These are phyloP conservation scores for Ustilago sp. DNA, from an alignment of 1,284 basidiomycete genomes.

Conservation along the genomic window DNA sequence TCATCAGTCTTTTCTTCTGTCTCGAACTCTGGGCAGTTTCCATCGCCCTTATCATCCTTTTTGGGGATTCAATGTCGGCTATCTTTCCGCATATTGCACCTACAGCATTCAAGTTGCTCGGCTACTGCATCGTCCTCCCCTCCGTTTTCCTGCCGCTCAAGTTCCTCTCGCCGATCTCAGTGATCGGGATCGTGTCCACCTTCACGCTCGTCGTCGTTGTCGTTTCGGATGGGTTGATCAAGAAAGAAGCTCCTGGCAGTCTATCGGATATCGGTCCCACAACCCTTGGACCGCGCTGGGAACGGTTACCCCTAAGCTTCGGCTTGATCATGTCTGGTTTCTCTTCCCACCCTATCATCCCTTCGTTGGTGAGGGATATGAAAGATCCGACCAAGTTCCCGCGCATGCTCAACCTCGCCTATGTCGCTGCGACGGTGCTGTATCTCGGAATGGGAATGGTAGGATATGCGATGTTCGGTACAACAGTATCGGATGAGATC, in stretches of 20 bases:
- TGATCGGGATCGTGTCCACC: conserved; percentile 70
- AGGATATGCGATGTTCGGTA: conserved; percentile 82
- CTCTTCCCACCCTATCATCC: conserved; percentile 91
- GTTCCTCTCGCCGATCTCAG: conserved; percentile 62
- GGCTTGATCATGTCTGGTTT: conserved; percentile 98
- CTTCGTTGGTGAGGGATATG: conserved; percentile 91
- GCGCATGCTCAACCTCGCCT: conserved; percentile 86
- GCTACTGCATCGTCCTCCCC: conserved; percentile 57
- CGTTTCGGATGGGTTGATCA: conserved; percentile 84
- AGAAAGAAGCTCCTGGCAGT: conserved; percentile 83
- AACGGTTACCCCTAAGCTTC: conserved; percentile 75
- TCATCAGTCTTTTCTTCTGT: conserved; percentile 65
- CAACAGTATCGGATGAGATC: conserved; percentile 77
- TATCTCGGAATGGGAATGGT: conserved; percentile 84
- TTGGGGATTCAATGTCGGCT: conserved; percentile 62
- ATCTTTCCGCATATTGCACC: conserved; percentile 48
- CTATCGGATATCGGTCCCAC: conserved; percentile 82
- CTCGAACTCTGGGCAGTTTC: conserved; percentile 66
- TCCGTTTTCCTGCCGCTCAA: conserved; percentile 64
- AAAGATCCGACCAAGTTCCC: conserved; percentile 82
- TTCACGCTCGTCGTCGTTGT: conserved; percentile 81
- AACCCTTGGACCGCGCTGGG: conserved; percentile 74
- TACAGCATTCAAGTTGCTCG: conserved; percentile 58
- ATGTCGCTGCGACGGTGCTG: conserved; percentile 82
- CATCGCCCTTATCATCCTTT: conserved; percentile 65